phyloP scores from a whole-genome alignment of 2,329 filamentous ascomycete species.

The Trichoderma polysporum region DNA sequence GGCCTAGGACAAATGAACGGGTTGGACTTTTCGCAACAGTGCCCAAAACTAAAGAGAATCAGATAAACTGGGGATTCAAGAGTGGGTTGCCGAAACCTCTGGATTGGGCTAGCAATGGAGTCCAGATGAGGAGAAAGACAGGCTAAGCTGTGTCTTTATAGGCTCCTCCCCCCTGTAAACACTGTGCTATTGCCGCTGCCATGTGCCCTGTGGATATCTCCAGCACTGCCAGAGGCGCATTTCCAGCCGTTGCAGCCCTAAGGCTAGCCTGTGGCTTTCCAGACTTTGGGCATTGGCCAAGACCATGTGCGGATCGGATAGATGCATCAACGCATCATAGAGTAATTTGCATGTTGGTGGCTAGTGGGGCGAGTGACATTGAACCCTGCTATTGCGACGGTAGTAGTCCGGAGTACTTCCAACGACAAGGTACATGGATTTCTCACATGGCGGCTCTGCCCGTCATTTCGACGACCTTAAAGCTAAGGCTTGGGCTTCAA shows the following conservation, averaged over 20 bases:
- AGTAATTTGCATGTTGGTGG: background rate
- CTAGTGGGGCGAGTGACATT: slow-evolving; percentile 5
- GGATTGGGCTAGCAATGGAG: slow-evolving; percentile 11
- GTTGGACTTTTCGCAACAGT: slow-evolving; percentile 12
- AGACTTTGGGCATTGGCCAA: background rate
- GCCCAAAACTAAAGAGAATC: slow-evolving; percentile 14
- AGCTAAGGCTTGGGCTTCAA: background rate
- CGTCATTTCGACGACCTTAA: background rate
- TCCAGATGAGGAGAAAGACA: slow-evolving; percentile 15
- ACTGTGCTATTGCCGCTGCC: slow-evolving; percentile 18
- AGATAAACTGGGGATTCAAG: slow-evolving; percentile 15
- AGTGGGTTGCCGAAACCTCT: slow-evolving; percentile 3
- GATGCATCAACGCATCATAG: slow-evolving; percentile 6
- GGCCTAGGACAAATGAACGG: background rate
- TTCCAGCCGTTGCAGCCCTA: background rate
- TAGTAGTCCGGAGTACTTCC: slow-evolving; percentile 8
- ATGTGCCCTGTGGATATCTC: slow-evolving; percentile 22
- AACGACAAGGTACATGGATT: background rate
- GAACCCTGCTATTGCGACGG: background rate
- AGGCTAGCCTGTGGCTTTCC: background rate
- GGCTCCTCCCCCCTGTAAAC: slow-evolving; percentile 2
- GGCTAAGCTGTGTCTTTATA: background rate
- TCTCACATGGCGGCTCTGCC: background rate
- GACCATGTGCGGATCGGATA: slow-evolving; percentile 12
- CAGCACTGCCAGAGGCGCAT: background rate